A percentile compares a stretch with the other conserved stretches of the same genome.
Evolutionary conservation across 495 filamentous ascomycete species (phyloP).

Genomic region (Gamarada debralockiae): DNA sequence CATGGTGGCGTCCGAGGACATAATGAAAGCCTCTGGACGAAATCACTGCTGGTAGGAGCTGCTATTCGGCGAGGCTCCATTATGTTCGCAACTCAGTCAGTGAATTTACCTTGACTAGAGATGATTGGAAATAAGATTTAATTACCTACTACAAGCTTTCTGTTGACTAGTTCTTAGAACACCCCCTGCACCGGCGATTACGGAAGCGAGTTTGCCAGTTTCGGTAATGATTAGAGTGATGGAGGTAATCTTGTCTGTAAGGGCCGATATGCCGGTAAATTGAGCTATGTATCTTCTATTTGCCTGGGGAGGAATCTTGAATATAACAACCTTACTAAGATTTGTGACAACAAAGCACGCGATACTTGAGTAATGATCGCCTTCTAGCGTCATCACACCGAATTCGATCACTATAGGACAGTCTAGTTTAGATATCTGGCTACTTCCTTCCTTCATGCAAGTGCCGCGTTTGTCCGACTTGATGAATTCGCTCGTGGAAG

Average conservation of each 20-base stretch:
- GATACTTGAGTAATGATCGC: conserved; percentile 91
- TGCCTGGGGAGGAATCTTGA: conserved; percentile 76
- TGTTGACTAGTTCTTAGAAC: conserved; percentile 65
- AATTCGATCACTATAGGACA: conserved; percentile 81
- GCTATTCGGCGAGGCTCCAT: conserved; percentile 7
- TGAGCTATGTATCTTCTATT: conserved; percentile 68
- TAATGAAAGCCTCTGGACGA: conserved; percentile 11
- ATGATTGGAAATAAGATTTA: too few relatives aligned
- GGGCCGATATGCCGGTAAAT: conserved; percentile 56
- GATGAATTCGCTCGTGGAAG: conserved; percentile 58
- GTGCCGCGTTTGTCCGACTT: conserved; percentile 68
- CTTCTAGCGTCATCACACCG: conserved; percentile 87
- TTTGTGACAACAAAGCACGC: conserved; percentile 88
- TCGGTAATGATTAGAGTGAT: conserved; percentile 76
- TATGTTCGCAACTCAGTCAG: too few relatives aligned
- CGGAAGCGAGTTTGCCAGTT: conserved; percentile 67
- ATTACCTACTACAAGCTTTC: conserved; percentile 52
- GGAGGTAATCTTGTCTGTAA: conserved; percentile 68
- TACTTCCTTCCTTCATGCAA: conserved; percentile 50
- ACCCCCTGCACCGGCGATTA: conserved; percentile 66
- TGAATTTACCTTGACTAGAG: too few relatives aligned
- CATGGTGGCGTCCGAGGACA: conserved; percentile 11
- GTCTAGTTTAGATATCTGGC: conserved; percentile 43
- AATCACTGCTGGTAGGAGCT: conserved; percentile 1
- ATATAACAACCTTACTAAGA: conserved; percentile 74